Base-by-base conservation (phyloP, 2,329 filamentous ascomycete species). In the Penicillium sp. region DNA sequence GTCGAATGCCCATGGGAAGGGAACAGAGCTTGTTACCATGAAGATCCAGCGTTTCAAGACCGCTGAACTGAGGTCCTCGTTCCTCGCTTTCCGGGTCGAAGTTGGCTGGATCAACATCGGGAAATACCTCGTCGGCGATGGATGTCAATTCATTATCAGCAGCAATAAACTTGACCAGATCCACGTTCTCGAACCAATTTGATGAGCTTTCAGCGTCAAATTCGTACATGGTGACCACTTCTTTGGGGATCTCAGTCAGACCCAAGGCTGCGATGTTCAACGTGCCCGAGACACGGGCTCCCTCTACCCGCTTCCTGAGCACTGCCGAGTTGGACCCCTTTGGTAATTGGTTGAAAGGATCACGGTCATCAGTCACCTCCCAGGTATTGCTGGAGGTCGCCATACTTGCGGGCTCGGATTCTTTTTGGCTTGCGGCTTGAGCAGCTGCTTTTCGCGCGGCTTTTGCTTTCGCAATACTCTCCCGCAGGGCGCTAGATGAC, bases 401-500 rank as follows among this genome's bases (percentile, higher is more conserved):
- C 8, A 53, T 46, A 6, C 52, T 46, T 27, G 59, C 51, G 13
- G 59, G 50, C 18, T 33, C 9, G 13, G 43, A 5, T 4, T 49
- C 49, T 54, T 63, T 50, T 62, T 69, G 47, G 62, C 61, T 45
- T 45, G 53, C 62, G 4, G 67, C 65, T 9, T 80, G 43, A 35
- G 53, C 63, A 4, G 67, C 66, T 9, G 80, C 83, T 52, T 82
- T 80, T 48, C 82, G 85, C 2, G 89, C 87, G 2, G 90, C 90
- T 64, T 91, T 95, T 1, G 93, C 91, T 59, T 90, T 91, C 34
- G 90, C 89, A 53, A 97, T 96, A 46, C 93, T 90, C 44, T 96
- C 89, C 32, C 93, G 82, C 11, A 98, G 72, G 0, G 90, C 84
- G 12, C 80, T 75, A 0, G 91, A 96, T 0, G 90, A 90, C 59